Base-by-base conservation (phyloP, 805 yeast genomes). In the Barnettozyma populi region DNA sequence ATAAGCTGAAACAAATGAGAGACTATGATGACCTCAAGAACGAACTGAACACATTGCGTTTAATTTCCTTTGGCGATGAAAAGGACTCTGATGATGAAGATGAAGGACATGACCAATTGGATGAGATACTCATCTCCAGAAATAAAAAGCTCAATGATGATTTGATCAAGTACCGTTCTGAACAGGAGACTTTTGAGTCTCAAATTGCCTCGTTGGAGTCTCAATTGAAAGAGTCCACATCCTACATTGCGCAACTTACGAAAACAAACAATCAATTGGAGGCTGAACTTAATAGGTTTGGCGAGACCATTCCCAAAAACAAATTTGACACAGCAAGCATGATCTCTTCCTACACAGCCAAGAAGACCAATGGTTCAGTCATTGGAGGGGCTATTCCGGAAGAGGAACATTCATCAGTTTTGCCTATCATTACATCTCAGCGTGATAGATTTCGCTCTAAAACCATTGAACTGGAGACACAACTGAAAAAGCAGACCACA, bases 391-490 rank as follows among this genome's bases (percentile, higher is more conserved):
- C 52, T 48, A 63, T 67, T 10, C 66, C 56, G 60, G 80, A 55
- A 14, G 46, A 46, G 11, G 49, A 45, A 19, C 48, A 47, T 45
- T 60, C 72, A 11, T 75, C 81, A 4, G 79, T 90, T 25, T 66
- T 92, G 44, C 95, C 95, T 1, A 89, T 92, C 45, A 80, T 94
- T 25, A 90, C 97, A 13, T 90, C 92, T 61, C 99, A 92, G 69
- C 80, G 99, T 63, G 99, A 92, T 65, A 73, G 99, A 52, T 90
- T 90, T 72, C 81, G 95, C 57, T 76, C 79, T n/a, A 76, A 89
- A 46, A 88, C 85, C 59, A 78, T 77, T 48, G 96, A 88, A 61
- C 73, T 94, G 46, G 98, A 92, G 63, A 85, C 85, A 47, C 95
- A 89, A 57, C 59, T 83, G 35, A 81, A 86, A 62, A 78, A 77